phyloP scores from a whole-genome alignment of 768 basidiomycete genomes.

The Suillus alpinus region DNA sequence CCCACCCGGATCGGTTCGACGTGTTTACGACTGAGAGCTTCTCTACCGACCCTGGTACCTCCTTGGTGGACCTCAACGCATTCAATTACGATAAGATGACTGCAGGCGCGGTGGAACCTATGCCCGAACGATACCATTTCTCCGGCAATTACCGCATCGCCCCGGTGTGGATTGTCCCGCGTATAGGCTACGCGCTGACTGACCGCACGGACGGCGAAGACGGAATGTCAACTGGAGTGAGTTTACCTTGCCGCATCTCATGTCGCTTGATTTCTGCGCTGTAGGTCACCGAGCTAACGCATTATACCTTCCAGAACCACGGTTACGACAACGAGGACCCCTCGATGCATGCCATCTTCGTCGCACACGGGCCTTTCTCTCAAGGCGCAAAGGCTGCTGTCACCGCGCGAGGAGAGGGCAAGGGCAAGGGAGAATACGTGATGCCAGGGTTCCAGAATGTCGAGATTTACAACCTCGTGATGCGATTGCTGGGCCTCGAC shows the following conservation, averaged over 20 bases:
- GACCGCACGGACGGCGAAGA: constrained; percentile 56
- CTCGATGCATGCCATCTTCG: constrained; percentile 87
- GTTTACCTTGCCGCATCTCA: constrained; percentile 23
- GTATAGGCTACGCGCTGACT: constrained; percentile 77
- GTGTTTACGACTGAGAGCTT: constrained; percentile 38
- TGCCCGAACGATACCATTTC: constrained; percentile 84
- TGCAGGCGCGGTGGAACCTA: constrained; percentile 31
- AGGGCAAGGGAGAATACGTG: constrained; percentile 49
- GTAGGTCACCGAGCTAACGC: neutral
- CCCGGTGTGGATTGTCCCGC: constrained; percentile 81
- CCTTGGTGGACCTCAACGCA: neutral
- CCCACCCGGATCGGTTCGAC: constrained; percentile 55
- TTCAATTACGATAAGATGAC: constrained; percentile 4
- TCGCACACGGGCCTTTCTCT: constrained; percentile 89
- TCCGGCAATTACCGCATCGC: constrained; percentile 73
- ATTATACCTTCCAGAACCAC: constrained; percentile 56
- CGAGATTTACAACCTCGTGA: constrained; percentile 80
- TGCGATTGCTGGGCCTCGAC: constrained; percentile 69
- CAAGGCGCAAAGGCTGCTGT: constrained; percentile 57
- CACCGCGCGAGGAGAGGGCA: constrained; percentile 13
- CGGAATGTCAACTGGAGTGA: constrained; percentile 73
- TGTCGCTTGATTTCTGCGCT: neutral
- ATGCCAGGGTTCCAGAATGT: constrained; percentile 86
- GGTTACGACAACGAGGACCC: constrained; percentile 81
- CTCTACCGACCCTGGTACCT: neutral